Evolutionary conservation across 2,329 filamentous ascomycete genomes (phyloP).

Genomic region (Stenocarpella maydis): DNA sequence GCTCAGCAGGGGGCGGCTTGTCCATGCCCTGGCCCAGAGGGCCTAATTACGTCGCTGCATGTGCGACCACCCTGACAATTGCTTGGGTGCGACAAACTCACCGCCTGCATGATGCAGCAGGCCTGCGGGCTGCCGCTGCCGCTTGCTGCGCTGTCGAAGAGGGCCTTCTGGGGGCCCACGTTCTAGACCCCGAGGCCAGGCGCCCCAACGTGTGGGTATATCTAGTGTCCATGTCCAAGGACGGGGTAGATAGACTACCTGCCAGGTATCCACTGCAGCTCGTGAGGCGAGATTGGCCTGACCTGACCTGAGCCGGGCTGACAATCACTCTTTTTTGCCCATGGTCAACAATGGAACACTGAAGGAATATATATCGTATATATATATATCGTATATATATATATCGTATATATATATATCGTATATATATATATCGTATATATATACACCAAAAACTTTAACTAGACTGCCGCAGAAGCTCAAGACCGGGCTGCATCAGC

Average conservation of each 20-base stretch:
- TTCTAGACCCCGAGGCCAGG: constrained; percentile 5
- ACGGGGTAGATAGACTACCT: too few species aligned
- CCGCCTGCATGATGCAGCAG: constrained; percentile 16
- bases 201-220: not conserved
- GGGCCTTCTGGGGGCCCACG: not conserved
- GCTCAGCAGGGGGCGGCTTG: constrained; percentile 22
- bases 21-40: constrained; percentile 6
- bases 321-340: not conserved
- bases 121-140: too few species aligned
- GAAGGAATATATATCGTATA: too few species aligned
- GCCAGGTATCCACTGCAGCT: not conserved
- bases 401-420: too few species aligned
- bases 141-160: constrained; percentile 15
- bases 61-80: too few species aligned
- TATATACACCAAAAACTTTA: too few species aligned
- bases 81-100: not conserved
- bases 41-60: constrained; percentile 22
- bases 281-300: constrained; percentile 3
- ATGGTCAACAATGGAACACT: too few species aligned
- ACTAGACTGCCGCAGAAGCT: not conserved
- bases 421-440: too few species aligned
- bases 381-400: too few species aligned
- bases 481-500: not conserved
- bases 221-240: too few species aligned
- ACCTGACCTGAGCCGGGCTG: not conserved